These are phyloP conservation scores for Thamnidium elegans DNA, from an alignment of 192 early-diverging fungal genomes.

Conservation along the genomic window DNA sequence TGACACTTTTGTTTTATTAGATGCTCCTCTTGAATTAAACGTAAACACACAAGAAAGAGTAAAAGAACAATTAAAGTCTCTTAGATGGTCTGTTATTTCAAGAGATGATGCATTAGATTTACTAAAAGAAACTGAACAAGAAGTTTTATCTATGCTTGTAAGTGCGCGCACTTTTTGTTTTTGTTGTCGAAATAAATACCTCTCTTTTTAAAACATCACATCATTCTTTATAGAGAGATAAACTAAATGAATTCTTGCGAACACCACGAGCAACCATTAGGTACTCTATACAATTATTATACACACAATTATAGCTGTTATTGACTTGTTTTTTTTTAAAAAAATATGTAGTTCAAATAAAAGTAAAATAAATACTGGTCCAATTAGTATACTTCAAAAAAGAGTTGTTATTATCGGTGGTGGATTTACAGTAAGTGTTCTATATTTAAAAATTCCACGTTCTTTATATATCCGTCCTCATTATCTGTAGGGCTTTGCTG, in stretches of 20 bases:
- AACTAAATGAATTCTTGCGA: constrained; percentile 11
- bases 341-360: background rate
- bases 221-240: constrained; percentile 6
- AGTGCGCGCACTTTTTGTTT: background rate
- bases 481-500: constrained; percentile 30
- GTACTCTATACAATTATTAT: background rate
- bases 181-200: background rate
- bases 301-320: background rate
- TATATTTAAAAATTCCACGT: background rate
- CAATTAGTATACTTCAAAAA: constrained; percentile 6
- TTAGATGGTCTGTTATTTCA: constrained; percentile 4
- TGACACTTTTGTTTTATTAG: constrained; percentile 29
- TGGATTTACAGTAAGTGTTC: constrained; percentile 32
- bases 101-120: constrained; percentile 2
- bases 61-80: background rate
- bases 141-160: constrained; percentile 13
- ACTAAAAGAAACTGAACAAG: constrained; percentile 9
- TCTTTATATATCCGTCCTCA: background rate
- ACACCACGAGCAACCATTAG: constrained; percentile 2
- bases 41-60: constrained; percentile 15
- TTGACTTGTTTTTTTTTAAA: background rate
- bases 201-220: background rate
- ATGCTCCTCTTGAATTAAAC: constrained; percentile 26
- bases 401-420: constrained; percentile 35
- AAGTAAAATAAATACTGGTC: background rate